Base-by-base conservation (phyloP, 352 stramenopile genomes). In the Phytophthora nicotianae region DNA sequence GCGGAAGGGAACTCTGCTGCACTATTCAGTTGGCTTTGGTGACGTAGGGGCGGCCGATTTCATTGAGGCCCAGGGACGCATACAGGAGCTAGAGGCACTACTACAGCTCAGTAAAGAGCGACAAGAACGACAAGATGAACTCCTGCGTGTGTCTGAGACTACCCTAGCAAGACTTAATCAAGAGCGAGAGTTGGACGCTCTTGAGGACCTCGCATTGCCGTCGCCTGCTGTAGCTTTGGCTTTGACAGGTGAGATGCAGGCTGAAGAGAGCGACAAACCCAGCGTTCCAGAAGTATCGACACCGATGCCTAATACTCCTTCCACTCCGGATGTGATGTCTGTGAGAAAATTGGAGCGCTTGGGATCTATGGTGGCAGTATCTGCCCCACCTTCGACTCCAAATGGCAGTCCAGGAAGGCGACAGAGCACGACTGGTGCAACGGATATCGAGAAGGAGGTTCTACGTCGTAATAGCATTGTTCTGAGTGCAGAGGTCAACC, bases 21-120 rank as follows among this genome's bases (percentile, higher is more conserved):
- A 68, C 2, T 48, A 32, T 27, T 52, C n/a, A 38, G 57, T 72
- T 2, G 66, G 50, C 23, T 49, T 58, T 40, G 62, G 68, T n/a
- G 68, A 69, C 4, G 84, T 75, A 11, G 82, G 65, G 13, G 81
- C 83, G 29, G 69, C 70, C 0, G 81, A 90, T 60, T 55, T 86
- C 16, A 90, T 88, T 41, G 81, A 88, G 41, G 77, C 81, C 2
- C 65, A 86, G 41, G 66, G 72, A 4, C 67, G 77, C 3, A 83
- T 88, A 50, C 78, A 81, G 8, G 81, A 90, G 45, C 61, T 90
- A 1, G 79, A 88, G 51, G 64, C 63, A 2, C 35, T 87, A n/a
- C 58, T 90, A 1, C 70, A 82, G 24, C 77, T 88, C 27, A 72
- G 73, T 4, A 79, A 86, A 42, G 77, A 84, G 38, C 76, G 76